A percentile compares a stretch with the other conserved stretches of the same genome.
These are phyloP conservation scores for Aspergillus chevalieri DNA, from an alignment of 2,329 filamentous ascomycete species.

Conservation along the genomic window DNA sequence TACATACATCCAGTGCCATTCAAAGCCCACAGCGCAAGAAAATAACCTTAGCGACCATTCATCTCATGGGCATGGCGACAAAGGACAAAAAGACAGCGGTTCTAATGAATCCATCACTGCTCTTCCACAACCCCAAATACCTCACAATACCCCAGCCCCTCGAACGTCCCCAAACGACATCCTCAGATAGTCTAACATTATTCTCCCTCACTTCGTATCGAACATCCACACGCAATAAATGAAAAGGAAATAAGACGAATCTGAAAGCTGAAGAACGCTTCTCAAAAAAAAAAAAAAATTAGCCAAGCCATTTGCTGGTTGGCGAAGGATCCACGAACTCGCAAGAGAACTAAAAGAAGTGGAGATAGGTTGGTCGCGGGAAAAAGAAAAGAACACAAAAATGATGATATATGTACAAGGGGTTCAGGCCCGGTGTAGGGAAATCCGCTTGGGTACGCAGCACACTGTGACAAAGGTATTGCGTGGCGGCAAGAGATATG, in stretches of 20 bases:
- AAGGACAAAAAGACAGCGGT: background rate
- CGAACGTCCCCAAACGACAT: background rate
- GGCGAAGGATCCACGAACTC: background rate
- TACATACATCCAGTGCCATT: slow-evolving; percentile 21
- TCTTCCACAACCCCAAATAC: background rate
- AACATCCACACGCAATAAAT: background rate
- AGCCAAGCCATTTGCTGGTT: too few relatives aligned
- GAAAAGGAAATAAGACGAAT: background rate
- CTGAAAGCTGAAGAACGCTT: background rate
- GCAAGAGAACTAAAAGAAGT: slow-evolving; percentile 2
- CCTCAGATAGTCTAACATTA: background rate
- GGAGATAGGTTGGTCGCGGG: slow-evolving; percentile 8
- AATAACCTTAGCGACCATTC: background rate
- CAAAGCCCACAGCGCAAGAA: background rate
- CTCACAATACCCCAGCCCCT: background rate
- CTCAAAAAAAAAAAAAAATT: too few relatives aligned
- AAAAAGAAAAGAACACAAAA: background rate
- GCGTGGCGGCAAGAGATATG: slow-evolving; percentile 4
- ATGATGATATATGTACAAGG: background rate
- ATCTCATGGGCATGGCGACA: background rate
- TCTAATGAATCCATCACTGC: too few relatives aligned
- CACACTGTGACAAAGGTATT: background rate
- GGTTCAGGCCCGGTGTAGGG: background rate
- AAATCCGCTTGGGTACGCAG: background rate
- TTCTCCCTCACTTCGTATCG: background rate